phyloP scores from a whole-genome alignment of 257 asterid genomes.

The Solanum lycopersicoides region DNA sequence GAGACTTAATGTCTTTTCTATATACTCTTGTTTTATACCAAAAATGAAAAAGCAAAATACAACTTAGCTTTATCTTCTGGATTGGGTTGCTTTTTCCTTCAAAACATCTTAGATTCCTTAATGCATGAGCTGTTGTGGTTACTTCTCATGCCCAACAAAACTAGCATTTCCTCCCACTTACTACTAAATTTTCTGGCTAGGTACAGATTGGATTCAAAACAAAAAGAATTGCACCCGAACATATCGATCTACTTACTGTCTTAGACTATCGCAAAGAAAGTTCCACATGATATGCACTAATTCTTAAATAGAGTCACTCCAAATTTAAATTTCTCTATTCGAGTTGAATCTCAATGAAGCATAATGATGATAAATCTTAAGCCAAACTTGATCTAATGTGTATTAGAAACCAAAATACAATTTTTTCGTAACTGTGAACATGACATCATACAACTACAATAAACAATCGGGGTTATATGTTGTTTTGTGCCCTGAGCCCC shows the following conservation, averaged over 20 bases:
- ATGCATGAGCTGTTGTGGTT: neutral
- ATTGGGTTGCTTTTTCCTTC: neutral
- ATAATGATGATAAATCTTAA: neutral
- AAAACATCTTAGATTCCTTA: neutral
- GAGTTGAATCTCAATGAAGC: neutral
- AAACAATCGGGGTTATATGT: neutral
- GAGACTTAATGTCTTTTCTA: neutral
- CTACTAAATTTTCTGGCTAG: neutral
- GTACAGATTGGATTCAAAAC: neutral
- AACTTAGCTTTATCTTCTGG: neutral
- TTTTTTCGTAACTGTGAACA: neutral
- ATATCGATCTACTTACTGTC: neutral
- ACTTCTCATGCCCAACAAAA: neutral
- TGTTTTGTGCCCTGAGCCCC: neutral
- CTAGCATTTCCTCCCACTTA: neutral
- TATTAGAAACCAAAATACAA: neutral
- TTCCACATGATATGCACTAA: neutral
- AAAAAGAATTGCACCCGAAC: neutral
- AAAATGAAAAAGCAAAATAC: neutral
- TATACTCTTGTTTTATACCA: neutral
- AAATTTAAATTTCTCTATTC: neutral
- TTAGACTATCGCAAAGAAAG: neutral
- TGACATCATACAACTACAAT: neutral
- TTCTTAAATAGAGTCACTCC: neutral
- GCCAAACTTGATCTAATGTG: neutral